These are phyloP conservation scores for Pythium utonaiense DNA, from an alignment of 352 stramenopile genomes.

Conservation along the genomic window DNA sequence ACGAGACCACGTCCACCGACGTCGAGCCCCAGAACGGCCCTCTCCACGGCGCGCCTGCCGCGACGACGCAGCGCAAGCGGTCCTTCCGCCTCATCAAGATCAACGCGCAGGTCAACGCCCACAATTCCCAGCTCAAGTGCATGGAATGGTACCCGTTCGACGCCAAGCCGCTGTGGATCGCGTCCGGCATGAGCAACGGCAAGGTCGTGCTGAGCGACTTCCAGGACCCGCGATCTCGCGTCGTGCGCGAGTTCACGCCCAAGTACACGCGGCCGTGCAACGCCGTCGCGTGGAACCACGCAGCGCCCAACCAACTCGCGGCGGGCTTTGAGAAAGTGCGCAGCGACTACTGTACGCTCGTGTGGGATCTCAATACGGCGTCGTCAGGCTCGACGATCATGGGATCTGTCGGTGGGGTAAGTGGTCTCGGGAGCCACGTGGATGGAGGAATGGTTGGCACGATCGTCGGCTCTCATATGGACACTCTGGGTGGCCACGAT, in stretches of 20 bases:
- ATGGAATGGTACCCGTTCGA: slow-evolving; percentile 81
- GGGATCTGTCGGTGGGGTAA: slow-evolving; percentile 12
- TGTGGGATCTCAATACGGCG: slow-evolving; percentile 79
- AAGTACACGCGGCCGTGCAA: slow-evolving; percentile 85
- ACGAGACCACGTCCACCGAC: slow-evolving; percentile 43
- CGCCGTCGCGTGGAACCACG: slow-evolving; percentile 78
- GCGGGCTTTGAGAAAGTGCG: slow-evolving; percentile 86
- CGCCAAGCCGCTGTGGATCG: slow-evolving; percentile 71
- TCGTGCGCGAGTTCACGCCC: slow-evolving; percentile 69
- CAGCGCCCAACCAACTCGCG: slow-evolving; percentile 69
- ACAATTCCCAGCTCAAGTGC: slow-evolving; percentile 68
- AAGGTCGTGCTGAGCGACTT: slow-evolving; percentile 87
- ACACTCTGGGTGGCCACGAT: slow-evolving; percentile 12
- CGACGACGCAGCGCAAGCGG: slow-evolving; percentile 81
- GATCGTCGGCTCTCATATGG: slow-evolving; percentile 21
- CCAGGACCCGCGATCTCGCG: slow-evolving; percentile 51
- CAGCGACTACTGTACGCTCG: slow-evolving; percentile 80
- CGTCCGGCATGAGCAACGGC: slow-evolving; percentile 63
- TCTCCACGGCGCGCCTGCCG: slow-evolving; percentile 8
- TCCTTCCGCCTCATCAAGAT: slow-evolving; percentile 82
- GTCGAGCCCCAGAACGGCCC: slow-evolving; percentile 19
- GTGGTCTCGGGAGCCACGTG: background rate
- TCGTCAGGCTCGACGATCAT: slow-evolving; percentile 22
- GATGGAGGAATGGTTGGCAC: slow-evolving; percentile 6
- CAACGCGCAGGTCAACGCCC: slow-evolving; percentile 27